These are phyloP conservation scores for Pestalotiopsis fici DNA, from an alignment of 2,329 filamentous ascomycete genomes.

Conservation along the genomic window DNA sequence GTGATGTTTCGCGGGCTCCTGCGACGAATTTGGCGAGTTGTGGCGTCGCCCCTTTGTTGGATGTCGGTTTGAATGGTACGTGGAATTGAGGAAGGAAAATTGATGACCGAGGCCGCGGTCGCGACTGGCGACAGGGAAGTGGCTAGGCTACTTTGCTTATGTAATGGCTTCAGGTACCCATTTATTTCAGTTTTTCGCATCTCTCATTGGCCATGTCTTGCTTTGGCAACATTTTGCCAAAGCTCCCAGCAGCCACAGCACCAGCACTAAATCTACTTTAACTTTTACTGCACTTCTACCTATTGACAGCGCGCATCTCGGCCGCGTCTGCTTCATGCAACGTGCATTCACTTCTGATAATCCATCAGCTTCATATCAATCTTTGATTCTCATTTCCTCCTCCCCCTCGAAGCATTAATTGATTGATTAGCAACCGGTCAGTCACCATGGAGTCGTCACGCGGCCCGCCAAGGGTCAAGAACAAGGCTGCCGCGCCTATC, in stretches of 20 bases:
- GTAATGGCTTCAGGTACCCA: too few relatives aligned
- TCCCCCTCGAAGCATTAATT: neutral
- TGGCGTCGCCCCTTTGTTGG: neutral
- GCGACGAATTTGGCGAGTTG: neutral
- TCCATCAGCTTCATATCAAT: neutral
- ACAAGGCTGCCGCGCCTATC: slow-evolving; percentile 89
- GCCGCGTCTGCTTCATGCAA: neutral
- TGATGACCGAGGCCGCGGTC: neutral
- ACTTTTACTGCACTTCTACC: neutral
- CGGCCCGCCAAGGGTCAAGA: slow-evolving; percentile 95
- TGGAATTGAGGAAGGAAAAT: neutral
- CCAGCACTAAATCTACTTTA: neutral
- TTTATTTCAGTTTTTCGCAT: too few relatives aligned
- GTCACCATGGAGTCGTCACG: slow-evolving; percentile 79
- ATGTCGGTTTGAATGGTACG: neutral
- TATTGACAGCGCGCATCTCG: neutral
- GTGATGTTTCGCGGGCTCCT: neutral
- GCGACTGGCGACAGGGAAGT: neutral
- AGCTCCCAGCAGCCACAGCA: neutral
- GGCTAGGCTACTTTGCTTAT: too few relatives aligned
- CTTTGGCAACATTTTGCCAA: neutral
- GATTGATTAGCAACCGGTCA: neutral
- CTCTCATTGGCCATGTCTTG: neutral
- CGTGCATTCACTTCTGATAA: neutral
- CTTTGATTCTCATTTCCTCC: neutral